Conservation (phyloP, 108 stramenopile species). For the Skeletonema menzelii region DNA sequence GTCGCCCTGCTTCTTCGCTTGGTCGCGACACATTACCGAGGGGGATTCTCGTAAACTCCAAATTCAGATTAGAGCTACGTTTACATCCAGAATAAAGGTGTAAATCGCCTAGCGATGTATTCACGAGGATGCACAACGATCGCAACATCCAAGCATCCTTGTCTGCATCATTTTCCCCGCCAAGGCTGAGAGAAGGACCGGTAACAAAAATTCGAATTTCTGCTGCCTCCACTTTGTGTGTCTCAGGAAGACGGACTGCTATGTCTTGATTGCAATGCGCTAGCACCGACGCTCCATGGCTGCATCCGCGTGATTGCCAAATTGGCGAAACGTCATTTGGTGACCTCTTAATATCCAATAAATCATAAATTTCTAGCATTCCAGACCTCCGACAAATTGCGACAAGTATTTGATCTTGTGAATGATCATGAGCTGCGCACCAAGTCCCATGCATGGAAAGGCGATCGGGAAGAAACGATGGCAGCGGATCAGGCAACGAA, state of each 20-base stretch:
- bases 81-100: slow-evolving; percentile 57
- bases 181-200: slow-evolving; percentile 50
- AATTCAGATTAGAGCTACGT: slow-evolving; percentile 9
- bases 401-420: slow-evolving; percentile 35
- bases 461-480: slow-evolving; percentile 41
- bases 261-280: slow-evolving; percentile 9
- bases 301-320: slow-evolving; percentile 60
- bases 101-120: slow-evolving; percentile 70
- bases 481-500: slow-evolving; percentile 6
- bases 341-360: slow-evolving; percentile 31
- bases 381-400: slow-evolving; percentile 76
- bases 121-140: slow-evolving; percentile 66
- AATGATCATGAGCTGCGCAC: slow-evolving; percentile 18
- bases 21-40: slow-evolving; percentile 55
- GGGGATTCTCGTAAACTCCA: slow-evolving; percentile 56
- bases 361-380: slow-evolving; percentile 59
- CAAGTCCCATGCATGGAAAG: slow-evolving; percentile 51
- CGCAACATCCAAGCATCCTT: slow-evolving; percentile 39
- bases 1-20: slow-evolving; percentile 72
- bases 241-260: slow-evolving; percentile 41
- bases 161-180: slow-evolving; percentile 10
- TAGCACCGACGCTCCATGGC: slow-evolving; percentile 55
- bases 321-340: slow-evolving; percentile 30
- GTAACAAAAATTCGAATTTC: slow-evolving; percentile 80
- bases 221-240: slow-evolving; percentile 51